Base-by-base conservation (phyloP, 352 stramenopile species). In the Globisporangium lucens region DNA sequence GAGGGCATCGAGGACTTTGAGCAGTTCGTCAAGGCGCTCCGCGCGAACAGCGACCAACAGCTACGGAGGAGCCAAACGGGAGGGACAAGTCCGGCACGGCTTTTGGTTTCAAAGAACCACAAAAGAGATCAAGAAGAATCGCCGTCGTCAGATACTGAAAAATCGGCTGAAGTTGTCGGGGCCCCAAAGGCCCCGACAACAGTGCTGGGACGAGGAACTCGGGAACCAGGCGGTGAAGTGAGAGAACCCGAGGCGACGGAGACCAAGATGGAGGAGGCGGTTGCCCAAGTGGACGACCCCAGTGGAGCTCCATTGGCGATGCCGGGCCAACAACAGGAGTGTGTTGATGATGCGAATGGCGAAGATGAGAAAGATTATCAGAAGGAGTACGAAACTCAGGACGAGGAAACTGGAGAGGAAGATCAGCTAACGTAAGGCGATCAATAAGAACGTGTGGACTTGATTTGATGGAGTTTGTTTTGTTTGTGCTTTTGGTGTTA, bases 1-100 rank as follows among this genome's bases (percentile, higher is more conserved):
- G 72, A 71, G 3, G 74, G 78, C 17, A 63, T 90, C 22, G 73
- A 79, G 9, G 70, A 81, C 36, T 87, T 90, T 66, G 74, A 90
- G 35, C 57, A 17, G 4, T 90, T 90, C 41, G 77, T 90, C 4
- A 74, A 80, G 59, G 56, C 71, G 5, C 38, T 89, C 22, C 60
- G 80, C n/a, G 41, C 68, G 60, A 75, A 10, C 10, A 53, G 36
- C 41, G 36, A 61, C 56, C 58, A 36, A 22, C 58, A 63, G 24
- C 38, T 51, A 15, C 58, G 17, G 10, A 36, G 2, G 43, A 63
- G 2, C 13, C 24, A 36, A 22, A 24, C 55, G 15, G 55, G 0
- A 3, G 17, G 27, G 7, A 24, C 13, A 13, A 41, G 17, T 24
- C 10, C 24, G 3, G 33, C 33, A 29, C 17, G 27, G 29, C 43